Base-by-base conservation (phyloP, 495 filamentous ascomycete genomes). In the Glarea lozoyensis region DNA sequence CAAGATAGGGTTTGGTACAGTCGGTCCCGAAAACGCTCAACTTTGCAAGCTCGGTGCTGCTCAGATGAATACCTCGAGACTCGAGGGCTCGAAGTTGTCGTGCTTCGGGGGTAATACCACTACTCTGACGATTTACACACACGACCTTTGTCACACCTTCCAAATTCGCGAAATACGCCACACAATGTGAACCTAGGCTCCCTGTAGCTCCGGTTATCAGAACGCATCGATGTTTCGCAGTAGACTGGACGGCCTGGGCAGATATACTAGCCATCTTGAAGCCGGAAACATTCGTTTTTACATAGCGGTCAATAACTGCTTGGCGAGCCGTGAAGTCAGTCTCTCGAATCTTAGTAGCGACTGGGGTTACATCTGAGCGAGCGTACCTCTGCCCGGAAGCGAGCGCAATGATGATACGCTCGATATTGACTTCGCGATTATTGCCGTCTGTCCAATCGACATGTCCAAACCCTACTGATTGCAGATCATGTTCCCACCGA, bases 191-290 rank as follows among this genome's bases (percentile, higher is more conserved):
- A 4, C 72, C 72, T 5, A 76, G 37, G 42, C 68, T 69, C 0
- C 72, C 72, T 0, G 73, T 76, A 9, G 61, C 70, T 5, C 71
- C 70, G 2, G 76, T 80, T 3, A 80, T 52, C 11, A 80, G 42
- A 1, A 79, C 56, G 34, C 47, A 48, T 18, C 29, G 32, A 9
- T 7, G 25, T 7, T 29, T 34, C 17, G 2, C 15, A 17, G 16
- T 4, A 10, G 2, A 23, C 7, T 11, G 20, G 25, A 21, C n/a
- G n/a, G n/a, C n/a, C 6, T 17, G 17, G 6, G 24, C 15, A 3
- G 12, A 4, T 17, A 19, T 0, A 12, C 13, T n/a, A 32, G 13
- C 23, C 60, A 64, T 2, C 53, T 59, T 3, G 49, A 38, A 0
- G 43, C 55, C 6, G n/a, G n/a, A n/a, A n/a, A n/a, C n/a, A n/a